Evolutionary conservation across 192 early-diverging fungal genomes (phyloP).

Genomic region (Rhizophagus clarus): DNA sequence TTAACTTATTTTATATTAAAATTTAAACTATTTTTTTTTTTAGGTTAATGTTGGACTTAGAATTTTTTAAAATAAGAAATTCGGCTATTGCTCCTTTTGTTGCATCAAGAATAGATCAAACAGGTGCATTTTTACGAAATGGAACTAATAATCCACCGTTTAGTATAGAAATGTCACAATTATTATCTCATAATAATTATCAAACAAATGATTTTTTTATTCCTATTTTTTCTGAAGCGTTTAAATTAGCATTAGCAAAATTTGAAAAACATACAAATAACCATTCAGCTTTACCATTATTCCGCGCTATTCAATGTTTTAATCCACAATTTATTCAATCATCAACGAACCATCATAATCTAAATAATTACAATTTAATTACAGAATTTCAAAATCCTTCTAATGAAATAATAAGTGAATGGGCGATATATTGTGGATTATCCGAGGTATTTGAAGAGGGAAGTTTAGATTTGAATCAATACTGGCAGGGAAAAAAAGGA

Average conservation of each 20-base stretch:
- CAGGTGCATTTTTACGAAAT: not conserved
- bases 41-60: conserved; percentile 10
- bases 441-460: not conserved
- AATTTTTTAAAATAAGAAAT: conserved; percentile 23
- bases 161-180: not conserved
- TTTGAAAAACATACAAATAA: conserved; percentile 10
- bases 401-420: not conserved
- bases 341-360: not conserved
- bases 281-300: not conserved
- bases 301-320: not conserved
- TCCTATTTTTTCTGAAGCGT: conserved; percentile 14
- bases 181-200: not conserved
- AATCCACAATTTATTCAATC: not conserved
- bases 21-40: not conserved
- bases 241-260: not conserved
- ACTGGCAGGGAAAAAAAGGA: conserved; percentile 1
- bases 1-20: not conserved
- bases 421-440: not conserved
- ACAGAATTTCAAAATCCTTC: conserved; percentile 6
- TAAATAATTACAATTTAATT: not conserved
- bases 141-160: not conserved
- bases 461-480: conserved; percentile 6
- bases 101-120: not conserved
- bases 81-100: not conserved
- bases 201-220: not conserved